Percentiles rank a stretch among this genome's conserved stretches.
Conservation (phyloP, 208 protist genomes). For the Acanthamoeba divionensis region DNA sequence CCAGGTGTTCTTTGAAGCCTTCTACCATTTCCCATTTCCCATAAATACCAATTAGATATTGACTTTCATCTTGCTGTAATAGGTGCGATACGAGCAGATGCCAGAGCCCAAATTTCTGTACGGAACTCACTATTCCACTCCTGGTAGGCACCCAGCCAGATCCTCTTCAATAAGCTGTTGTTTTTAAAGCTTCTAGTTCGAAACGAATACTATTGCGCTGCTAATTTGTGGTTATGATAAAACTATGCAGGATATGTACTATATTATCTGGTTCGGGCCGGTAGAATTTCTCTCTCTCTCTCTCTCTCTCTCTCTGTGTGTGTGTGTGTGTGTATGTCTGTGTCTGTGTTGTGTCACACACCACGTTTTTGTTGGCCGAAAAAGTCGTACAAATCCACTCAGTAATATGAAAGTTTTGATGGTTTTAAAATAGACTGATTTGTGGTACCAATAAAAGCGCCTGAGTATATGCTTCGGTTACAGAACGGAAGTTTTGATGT, state of each 20-base stretch:
- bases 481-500: conserved; percentile 90
- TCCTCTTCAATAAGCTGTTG: not conserved
- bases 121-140: conserved; percentile 93
- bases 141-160: conserved; percentile 59
- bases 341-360: too few relatives aligned
- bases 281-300: too few relatives aligned
- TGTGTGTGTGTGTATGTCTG: too few relatives aligned
- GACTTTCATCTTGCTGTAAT: not conserved
- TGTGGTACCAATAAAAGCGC: conserved; percentile 63
- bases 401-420: too few relatives aligned
- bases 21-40: not conserved
- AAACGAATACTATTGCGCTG: too few relatives aligned
- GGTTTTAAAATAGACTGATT: not conserved
- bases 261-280: conserved; percentile 88
- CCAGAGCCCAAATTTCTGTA: conserved; percentile 84
- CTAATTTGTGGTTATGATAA: too few relatives aligned
- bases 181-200: not conserved
- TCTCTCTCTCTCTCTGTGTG: not conserved
- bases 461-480: conserved; percentile 87
- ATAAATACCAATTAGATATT: not conserved
- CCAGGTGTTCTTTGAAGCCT: conserved; percentile 54
- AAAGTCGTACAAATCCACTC: too few relatives aligned
- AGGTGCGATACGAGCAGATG: conserved; percentile 74
- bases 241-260: conserved; percentile 81
- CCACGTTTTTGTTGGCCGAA: too few relatives aligned